Evolutionary conservation across 768 basidiomycete species (phyloP), one percentile per base, ranked within the genome.

Genomic region (Naganishia antarctica): DNA sequence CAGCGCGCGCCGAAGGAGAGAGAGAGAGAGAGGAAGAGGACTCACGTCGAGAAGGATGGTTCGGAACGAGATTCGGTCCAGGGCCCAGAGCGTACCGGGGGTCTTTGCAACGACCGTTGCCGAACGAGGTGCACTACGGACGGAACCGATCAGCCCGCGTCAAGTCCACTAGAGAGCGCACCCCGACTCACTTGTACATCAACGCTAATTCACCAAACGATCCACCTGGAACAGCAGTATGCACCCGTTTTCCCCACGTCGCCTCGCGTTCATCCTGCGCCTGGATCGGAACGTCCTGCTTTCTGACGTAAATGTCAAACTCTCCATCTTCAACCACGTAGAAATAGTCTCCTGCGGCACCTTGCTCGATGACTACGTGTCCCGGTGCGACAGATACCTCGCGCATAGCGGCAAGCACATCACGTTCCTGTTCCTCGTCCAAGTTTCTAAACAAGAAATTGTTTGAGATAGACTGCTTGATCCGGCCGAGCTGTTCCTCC

Each of bases 41-140:
- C 74, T 71, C 63, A 74, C 75, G 77, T 92, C 92, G 66, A 98
- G 83, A 60, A 99, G 88, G 79, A 99, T 97, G 6, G 91, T 96
- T 48, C 96, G 86, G 86, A 98, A 99, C 3, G 93, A 98, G 71
- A 93, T 91, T 63, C 96, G 88, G 80, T 99, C 96, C 69, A 99
- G 82, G 11, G 89, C 87, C 96, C 96, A 99, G 28, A 97, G 81
- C 9, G 87, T 91, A 32, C 78, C 76, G 1, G 84, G 80, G 63
- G 89, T 86, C 47, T 88, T 84, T 11, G 94, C 86, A 40, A 96
- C 80, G 46, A 98, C 93, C 8, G 91, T 92, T 16, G 96, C 96
- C 21, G 91, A 91, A 32, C 96, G 89, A 43, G 90, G 90, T 69
- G 94, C 92, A 34, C 78, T 79, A 25, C n/a, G 29, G n/a, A n/a